Percentiles rank a stretch among this genome's conserved stretches.
Conservation (phyloP, 305 asterid genomes). For the Fraxinus sp. region DNA sequence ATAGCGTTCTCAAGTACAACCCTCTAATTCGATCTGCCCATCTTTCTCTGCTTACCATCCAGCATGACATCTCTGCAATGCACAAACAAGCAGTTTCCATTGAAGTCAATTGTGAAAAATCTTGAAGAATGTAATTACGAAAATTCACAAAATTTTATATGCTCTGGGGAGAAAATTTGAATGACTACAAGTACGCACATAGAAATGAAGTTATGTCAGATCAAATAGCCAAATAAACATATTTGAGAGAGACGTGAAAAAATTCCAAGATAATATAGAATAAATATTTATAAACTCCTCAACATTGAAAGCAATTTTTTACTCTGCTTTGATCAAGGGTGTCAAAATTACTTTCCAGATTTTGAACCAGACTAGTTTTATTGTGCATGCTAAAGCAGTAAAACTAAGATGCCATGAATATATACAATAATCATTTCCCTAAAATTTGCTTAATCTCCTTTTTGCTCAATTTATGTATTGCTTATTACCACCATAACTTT, state of each 20-base stretch:
- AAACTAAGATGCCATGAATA: not conserved
- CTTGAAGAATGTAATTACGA: not conserved
- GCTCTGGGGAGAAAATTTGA: not conserved
- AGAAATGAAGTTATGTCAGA: slow-evolving; percentile 40
- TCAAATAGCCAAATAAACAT: slow-evolving; percentile 38
- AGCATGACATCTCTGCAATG: slow-evolving; percentile 45
- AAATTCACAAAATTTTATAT: not conserved
- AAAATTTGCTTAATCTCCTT: not conserved
- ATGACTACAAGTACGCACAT: slow-evolving; percentile 33
- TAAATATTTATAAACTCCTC: not conserved
- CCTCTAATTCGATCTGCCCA: slow-evolving; percentile 42
- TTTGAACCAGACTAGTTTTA: not conserved
- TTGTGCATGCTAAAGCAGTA: not conserved
- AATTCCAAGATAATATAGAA: not conserved
- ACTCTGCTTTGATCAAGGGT: not conserved
- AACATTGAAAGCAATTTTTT: not conserved
- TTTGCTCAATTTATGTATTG: not conserved
- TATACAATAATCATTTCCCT: not conserved
- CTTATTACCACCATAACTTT: not conserved
- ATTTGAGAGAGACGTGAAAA: slow-evolving; percentile 42
- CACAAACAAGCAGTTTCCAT: not conserved
- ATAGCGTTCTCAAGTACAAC: slow-evolving; percentile 41
- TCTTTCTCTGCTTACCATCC: slow-evolving; percentile 50
- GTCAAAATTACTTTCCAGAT: not conserved
- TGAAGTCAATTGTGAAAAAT: not conserved